These are phyloP conservation scores for Radiomyces spectabilis DNA, from an alignment of 192 early-diverging fungal genomes.

Conservation along the genomic window DNA sequence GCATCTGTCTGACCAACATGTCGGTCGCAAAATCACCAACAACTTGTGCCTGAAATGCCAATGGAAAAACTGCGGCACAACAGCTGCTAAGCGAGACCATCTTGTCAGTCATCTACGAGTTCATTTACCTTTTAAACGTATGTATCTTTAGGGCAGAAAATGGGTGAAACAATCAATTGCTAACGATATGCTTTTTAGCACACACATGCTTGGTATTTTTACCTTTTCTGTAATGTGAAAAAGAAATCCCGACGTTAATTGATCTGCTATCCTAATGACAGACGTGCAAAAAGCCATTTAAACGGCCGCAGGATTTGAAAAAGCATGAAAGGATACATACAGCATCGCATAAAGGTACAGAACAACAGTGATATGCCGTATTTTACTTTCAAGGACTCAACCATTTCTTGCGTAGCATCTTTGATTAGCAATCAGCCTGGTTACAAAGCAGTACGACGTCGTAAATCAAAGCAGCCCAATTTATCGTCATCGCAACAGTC, in stretches of 20 bases:
- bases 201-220: no score
- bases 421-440: constrained; percentile 23
- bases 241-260: no score
- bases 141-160: no score
- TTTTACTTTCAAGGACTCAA: no score
- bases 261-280: no score
- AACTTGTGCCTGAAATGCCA: constrained; percentile 83
- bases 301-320: constrained; percentile 92
- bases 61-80: constrained; percentile 72
- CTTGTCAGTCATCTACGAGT: constrained; percentile 20
- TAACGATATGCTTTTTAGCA: no score
- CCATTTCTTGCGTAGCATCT: not conserved
- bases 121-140: constrained; percentile 26
- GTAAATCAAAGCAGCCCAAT: not conserved
- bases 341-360: constrained; percentile 31
- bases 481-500: not conserved
- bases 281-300: constrained; percentile 64
- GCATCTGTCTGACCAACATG: constrained; percentile 70
- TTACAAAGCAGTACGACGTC: constrained; percentile 16
- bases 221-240: no score
- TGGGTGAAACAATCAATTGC: no score
- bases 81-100: constrained; percentile 25
- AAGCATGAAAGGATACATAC: constrained; percentile 87
- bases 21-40: constrained; percentile 79
- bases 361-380: no score